Conservation (phyloP, 345 rosid genomes). For the Lepidium aucheri region DNA sequence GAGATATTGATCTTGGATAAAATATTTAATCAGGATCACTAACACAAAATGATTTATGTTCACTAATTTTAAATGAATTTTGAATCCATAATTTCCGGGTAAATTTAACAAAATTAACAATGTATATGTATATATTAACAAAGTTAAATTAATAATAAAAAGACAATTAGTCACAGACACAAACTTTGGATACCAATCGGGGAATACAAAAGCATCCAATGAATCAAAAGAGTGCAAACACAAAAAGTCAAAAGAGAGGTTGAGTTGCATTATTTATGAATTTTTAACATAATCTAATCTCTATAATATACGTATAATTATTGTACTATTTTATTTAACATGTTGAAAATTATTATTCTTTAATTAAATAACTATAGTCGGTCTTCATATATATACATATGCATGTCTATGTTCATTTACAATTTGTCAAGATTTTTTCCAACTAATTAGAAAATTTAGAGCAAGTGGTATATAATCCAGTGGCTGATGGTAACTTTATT, state of each 20-base stretch:
- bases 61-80: not conserved
- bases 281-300: constrained; percentile 17
- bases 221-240: constrained; percentile 30
- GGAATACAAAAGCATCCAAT: constrained; percentile 33
- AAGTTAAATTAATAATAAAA: not conserved
- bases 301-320: constrained; percentile 14
- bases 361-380: not conserved
- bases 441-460: not conserved
- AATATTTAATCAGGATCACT: too few species aligned
- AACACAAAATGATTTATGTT: not conserved
- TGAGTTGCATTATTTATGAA: constrained; percentile 27
- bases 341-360: not conserved
- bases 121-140: not conserved
- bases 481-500: too few species aligned
- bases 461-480: too few species aligned
- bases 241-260: constrained; percentile 43
- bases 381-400: not conserved
- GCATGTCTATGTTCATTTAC: not conserved
- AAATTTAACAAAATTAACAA: not conserved
- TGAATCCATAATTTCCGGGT: not conserved
- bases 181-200: constrained; percentile 41
- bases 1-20: too few species aligned
- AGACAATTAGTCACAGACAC: constrained; percentile 10
- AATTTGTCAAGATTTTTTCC: not conserved
- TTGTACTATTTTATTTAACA: constrained; percentile 15